Conservation (phyloP, 148 eudicot genomes). For the Selenicereus undatus region DNA sequence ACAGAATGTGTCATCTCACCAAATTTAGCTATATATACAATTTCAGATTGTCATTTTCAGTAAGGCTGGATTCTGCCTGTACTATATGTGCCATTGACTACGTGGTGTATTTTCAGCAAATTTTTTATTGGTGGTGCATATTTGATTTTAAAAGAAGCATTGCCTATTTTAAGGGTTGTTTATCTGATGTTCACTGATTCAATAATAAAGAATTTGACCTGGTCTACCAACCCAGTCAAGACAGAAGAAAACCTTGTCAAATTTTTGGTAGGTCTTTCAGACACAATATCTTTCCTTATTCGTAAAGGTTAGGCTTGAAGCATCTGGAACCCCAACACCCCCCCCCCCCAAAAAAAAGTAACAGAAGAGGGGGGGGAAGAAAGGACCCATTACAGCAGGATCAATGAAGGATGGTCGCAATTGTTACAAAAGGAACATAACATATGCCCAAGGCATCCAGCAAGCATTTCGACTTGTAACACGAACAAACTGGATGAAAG, state of each 20-base stretch:
- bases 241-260: not conserved
- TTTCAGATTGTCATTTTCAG: slow-evolving; percentile 13
- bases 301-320: not conserved
- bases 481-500: not conserved
- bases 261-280: not conserved
- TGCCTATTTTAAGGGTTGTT: slow-evolving; percentile 21
- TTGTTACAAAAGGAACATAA: not conserved
- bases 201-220: slow-evolving; percentile 1
- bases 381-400: not conserved
- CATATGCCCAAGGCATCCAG: not conserved
- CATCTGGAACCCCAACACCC: not conserved
- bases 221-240: not conserved
- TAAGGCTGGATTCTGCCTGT: not conserved
- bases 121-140: not conserved
- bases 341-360: no score
- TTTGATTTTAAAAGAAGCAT: slow-evolving; percentile 12
- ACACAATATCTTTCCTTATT: not conserved
- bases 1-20: not conserved
- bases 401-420: not conserved
- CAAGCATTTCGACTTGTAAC: not conserved
- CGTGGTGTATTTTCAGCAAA: not conserved
- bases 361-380: no score
- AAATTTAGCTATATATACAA: slow-evolving; percentile 16
- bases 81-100: not conserved
- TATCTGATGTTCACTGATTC: not conserved